Percentiles rank a stretch among this genome's conserved stretches.
Conservation (phyloP, 495 filamentous ascomycete species). For the Elasticomyces elasticus region DNA sequence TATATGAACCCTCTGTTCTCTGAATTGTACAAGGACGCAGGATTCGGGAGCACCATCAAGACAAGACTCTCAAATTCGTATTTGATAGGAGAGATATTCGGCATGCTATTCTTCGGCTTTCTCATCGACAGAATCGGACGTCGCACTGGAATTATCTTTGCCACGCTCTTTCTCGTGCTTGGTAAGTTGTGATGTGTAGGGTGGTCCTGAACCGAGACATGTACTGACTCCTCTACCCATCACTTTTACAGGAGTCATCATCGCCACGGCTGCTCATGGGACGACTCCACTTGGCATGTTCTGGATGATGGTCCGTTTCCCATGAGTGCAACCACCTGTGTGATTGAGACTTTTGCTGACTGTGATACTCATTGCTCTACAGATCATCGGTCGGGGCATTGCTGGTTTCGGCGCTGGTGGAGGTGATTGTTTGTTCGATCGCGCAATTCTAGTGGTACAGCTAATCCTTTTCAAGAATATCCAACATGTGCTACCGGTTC, state of each 20-base stretch:
- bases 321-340: too few relatives aligned
- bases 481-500: conserved; percentile 30
- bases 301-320: conserved; percentile 24
- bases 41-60: conserved; percentile 7
- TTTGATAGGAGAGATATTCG: conserved; percentile 28
- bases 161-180: conserved; percentile 28
- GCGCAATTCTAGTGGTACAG: too few relatives aligned
- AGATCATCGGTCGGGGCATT: conserved; percentile 16
- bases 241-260: too few relatives aligned
- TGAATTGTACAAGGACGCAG: conserved; percentile 7
- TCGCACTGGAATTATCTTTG: conserved; percentile 30
- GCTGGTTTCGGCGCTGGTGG: conserved; percentile 27
- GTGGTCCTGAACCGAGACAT: too few relatives aligned
- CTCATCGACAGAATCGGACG: conserved; percentile 32
- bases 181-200: too few relatives aligned
- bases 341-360: too few relatives aligned
- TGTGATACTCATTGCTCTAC: too few relatives aligned
- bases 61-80: conserved; percentile 15
- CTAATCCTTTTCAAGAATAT: too few relatives aligned
- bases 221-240: too few relatives aligned
- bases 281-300: conserved; percentile 19
- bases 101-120: conserved; percentile 36
- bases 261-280: conserved; percentile 16
- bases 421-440: too few relatives aligned
- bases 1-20: conserved; percentile 13